Evolutionary conservation across 2,329 filamentous ascomycete genomes (phyloP), one percentile per base, ranked within the genome.

Genomic region (Parasarocladium wereldwijsianum): DNA sequence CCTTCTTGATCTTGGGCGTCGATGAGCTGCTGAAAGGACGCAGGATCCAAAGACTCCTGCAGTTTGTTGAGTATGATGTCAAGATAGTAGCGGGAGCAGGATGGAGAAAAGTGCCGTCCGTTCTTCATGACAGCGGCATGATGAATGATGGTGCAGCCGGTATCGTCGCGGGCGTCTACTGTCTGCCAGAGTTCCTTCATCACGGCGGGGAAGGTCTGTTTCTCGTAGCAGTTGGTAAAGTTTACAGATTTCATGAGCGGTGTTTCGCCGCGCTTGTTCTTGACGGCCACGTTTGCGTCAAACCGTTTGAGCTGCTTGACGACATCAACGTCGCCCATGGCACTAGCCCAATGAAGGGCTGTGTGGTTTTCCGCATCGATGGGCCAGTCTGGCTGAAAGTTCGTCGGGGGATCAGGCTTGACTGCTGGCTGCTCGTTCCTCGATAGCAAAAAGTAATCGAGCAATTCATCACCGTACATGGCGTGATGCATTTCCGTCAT

Each of bases 171-270:
- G 35, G 73, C 72, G 31, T 78, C 76, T 22, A 93, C 74, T 1
- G 87, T 94, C 21, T 77, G 71, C 30, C 86, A 74, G 4, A 98
- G 67, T 38, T 93, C 73, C 40, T 80, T 79, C 43, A 93, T 73
- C 33, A 98, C 75, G 14, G 69, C 68, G 0, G 84, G 80, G 57
- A 96, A 94, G 1, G 83, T 86, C 40, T 84, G 73, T 56, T 90
- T 93, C 51, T 96, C 90, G 51, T 77, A 90, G 50, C 90, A 93
- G 52, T 98, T 98, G 26, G 87, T 96, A 52, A 96, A 98, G 47
- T 92, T 72, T 33, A 96, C 86, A 5, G 84, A 81, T 24, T 86
- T 78, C 72, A 98, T 94, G 20, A 98, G 70, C 0, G 90, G 87
- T 0, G 90, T 96, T 54, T 96, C 87, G 34, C 79, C 78, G 13